Base-by-base conservation (phyloP, 345 rosid genomes). In the Trapa bicornis region DNA sequence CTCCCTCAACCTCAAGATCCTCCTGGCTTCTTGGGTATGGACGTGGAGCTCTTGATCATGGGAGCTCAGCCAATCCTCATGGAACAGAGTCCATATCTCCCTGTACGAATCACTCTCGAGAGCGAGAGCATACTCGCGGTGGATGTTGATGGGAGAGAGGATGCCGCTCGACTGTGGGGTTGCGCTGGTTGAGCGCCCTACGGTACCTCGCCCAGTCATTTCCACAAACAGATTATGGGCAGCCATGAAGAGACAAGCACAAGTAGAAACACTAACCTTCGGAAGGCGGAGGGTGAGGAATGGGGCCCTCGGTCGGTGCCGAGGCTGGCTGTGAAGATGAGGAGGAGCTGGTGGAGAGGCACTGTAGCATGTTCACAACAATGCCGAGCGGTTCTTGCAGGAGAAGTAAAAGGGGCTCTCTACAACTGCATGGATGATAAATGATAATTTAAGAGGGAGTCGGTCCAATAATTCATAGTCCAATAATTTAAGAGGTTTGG, bases 71-170 rank as follows among this genome's bases (percentile, higher is more conserved):
- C 73, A 72, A 8, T 60, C n/a, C 8, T 67, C 74, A 12, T 74
- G 81, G 76, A 84, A 75, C 63, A 61, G 74, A 35, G 93, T 78
- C 73, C 85, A 82, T 66, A 83, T 84, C 66, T 89, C 89, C 35
- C 75, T 76, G 80, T 74, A 89, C 63, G 96, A 91, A 56, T 79
- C 71, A 68, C 88, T 78, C 62, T 87, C 89, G 64, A 86, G 66
- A 36, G 84, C 84, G 71, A 61, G 71, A 32, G 80, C 77, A 74
- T 85, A 85, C 71, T 83, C 85, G 38, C 35, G 76, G 66, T 61
- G 70, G 67, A 89, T 83, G 71, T 87, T 82, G 75, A 80, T 37
- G n/a, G 87, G 89, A 2, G 89, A 84, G 4, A 70, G 65, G 42
- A 63, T 71, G 41, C 74, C 54, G 65, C 83, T 76, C 36, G 81